Evolutionary conservation across 129 eudicot genomes (phyloP), one percentile per base, ranked within the genome.

Genomic region (Oenanthe sinensis): DNA sequence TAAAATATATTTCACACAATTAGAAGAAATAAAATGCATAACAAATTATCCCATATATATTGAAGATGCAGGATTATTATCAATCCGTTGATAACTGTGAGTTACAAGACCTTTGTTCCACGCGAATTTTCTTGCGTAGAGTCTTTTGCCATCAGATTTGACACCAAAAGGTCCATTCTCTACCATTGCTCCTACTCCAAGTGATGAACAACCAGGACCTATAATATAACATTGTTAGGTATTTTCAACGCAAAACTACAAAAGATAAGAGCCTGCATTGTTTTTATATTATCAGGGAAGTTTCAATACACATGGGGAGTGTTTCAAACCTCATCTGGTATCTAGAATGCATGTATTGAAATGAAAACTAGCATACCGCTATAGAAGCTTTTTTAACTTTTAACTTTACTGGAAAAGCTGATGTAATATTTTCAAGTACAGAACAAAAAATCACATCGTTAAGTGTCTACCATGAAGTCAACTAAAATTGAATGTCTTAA

Each of bases 161-260:
- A 89, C 92, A 60, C 93, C 90, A 68, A 89, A 89, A 6, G 93
- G 90, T 60, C 93, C 93, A 74, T 86, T 80, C 85, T 89, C 93
- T 36, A 86, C 82, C 93, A 89, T 84, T 67, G 93, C 90, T 68
- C 90, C 93, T 39, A 84, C 81, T 13, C 93, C 93, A 8, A 89
- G 85, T 14, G 88, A 89, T 5, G 93, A 89, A 68, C 93, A 89
- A 55, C 93, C 93, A 20, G 90, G 93, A 26, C 90, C 42, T 39
- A 33, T 33, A 33, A 33, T 33, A 33, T 33, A 0, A 33, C 1
- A 33, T 33, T 33, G 36, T 39, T 39, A 39, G 42, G 42, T 5
- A 39, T 39, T 39, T 39, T 4, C 42, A 39, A 39, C 2, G 42
- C 42, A 39, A 3, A 1, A 39, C 5, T 39, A 39, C 42, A 39